Percentiles rank a stretch among this genome's conserved stretches.
phyloP scores from a whole-genome alignment of 1,284 basidiomycete species.

The Malassezia nana region DNA sequence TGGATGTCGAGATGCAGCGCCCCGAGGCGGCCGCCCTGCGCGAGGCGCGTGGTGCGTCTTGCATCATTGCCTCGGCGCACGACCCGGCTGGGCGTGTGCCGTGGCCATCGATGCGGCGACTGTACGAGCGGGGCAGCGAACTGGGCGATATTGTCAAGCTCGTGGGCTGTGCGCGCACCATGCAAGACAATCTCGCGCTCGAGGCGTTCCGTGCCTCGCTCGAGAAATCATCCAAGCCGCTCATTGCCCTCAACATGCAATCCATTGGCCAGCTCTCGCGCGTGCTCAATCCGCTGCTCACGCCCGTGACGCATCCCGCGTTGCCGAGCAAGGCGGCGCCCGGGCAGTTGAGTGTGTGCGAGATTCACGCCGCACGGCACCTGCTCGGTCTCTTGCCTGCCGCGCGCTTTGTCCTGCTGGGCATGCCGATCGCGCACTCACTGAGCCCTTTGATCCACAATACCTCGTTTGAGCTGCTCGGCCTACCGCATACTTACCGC shows the following conservation, averaged over 20 bases:
- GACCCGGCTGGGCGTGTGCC: constrained; percentile 77
- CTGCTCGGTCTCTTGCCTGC: constrained; percentile 68
- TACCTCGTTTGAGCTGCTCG: constrained; percentile 68
- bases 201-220: constrained; percentile 59
- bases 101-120: constrained; percentile 64
- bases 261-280: constrained; percentile 68
- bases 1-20: constrained; percentile 81
- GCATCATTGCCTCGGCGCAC: constrained; percentile 86
- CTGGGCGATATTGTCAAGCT: constrained; percentile 82
- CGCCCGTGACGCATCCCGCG: constrained; percentile 76
- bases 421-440: constrained; percentile 75
- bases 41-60: constrained; percentile 60
- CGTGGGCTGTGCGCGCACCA: constrained; percentile 65
- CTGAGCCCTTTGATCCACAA: constrained; percentile 91
- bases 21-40: constrained; percentile 59
- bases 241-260: constrained; percentile 93
- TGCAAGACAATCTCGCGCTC: constrained; percentile 72
- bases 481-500: constrained; percentile 57
- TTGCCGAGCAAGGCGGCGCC: constrained; percentile 72
- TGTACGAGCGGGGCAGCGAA: constrained; percentile 24
- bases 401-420: constrained; percentile 73
- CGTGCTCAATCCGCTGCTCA: constrained; percentile 73
- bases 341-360: constrained; percentile 75
- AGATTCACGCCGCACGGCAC: constrained; percentile 71
- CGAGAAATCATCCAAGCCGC: constrained; percentile 53